phyloP scores from a whole-genome alignment of 345 rosid species.

The Punica granatum region DNA sequence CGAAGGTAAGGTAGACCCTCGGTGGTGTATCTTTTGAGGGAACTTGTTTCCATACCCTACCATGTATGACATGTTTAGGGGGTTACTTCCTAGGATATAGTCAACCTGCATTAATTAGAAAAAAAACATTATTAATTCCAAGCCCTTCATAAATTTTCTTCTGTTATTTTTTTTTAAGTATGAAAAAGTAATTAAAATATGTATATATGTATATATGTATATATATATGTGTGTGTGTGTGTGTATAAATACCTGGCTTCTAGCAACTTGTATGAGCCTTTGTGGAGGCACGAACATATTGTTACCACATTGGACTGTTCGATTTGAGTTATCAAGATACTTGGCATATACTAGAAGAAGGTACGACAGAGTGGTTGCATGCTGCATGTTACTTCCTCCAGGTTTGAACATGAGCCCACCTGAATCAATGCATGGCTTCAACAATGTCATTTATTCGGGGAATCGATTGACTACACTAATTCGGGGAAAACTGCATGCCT shows the following conservation, averaged over 20 bases:
- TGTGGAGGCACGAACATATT: conserved; percentile 18
- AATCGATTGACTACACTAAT: too few species aligned
- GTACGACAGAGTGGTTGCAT: conserved; percentile 34
- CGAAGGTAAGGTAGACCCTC: conserved; percentile 65
- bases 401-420: conserved; percentile 51
- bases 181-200: too few species aligned
- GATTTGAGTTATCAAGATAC: conserved; percentile 14
- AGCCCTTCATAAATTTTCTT: too few species aligned
- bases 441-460: too few species aligned
- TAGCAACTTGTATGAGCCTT: conserved; percentile 30
- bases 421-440: neutral
- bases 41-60: conserved; percentile 65
- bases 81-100: conserved; percentile 80
- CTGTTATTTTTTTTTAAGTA: too few species aligned
- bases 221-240: too few species aligned
- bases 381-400: conserved; percentile 49
- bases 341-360: conserved; percentile 44
- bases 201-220: too few species aligned
- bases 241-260: too few species aligned
- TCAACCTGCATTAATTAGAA: conserved; percentile 35
- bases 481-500: too few species aligned
- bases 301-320: conserved; percentile 23
- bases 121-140: neutral
- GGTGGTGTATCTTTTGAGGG: conserved; percentile 68
- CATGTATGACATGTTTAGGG: conserved; percentile 72